A percentile compares a stretch with the other conserved stretches of the same genome.
Conservation (phyloP, 108 stramenopile species). For the Nitzschia sp. region DNA sequence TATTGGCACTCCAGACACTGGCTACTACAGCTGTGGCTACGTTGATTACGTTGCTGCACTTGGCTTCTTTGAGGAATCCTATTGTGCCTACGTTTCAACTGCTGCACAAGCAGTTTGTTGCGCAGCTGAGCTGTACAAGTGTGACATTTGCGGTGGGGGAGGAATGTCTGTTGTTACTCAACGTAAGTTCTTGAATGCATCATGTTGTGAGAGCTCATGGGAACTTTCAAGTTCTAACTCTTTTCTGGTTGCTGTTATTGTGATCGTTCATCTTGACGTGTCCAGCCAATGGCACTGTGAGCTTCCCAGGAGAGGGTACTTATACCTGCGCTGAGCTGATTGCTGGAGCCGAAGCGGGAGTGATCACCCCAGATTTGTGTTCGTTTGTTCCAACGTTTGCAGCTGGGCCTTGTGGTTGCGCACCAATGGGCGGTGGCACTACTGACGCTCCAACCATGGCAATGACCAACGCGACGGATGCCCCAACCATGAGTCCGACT, state of each 20-base stretch:
- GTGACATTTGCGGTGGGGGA: slow-evolving; percentile 3
- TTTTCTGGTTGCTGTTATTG: no score
- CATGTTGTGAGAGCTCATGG: no score
- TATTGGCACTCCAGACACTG: background rate
- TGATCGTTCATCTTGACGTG: no score
- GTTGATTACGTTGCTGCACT: background rate
- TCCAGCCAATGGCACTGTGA: background rate
- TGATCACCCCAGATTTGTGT: background rate
- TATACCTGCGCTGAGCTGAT: background rate
- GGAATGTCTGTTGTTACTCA: background rate
- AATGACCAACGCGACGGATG: no score
- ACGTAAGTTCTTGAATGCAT: background rate
- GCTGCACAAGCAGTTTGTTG: slow-evolving; percentile 3
- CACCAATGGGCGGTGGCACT: no score
- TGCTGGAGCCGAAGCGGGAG: background rate
- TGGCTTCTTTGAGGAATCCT: background rate
- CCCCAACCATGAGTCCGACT: no score
- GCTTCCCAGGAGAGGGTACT: background rate
- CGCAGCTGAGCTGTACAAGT: background rate
- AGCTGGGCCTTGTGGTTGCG: slow-evolving; percentile 6
- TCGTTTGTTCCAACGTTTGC: background rate
- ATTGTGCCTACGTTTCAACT: background rate
- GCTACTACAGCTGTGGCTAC: slow-evolving; percentile 5
- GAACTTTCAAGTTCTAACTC: background rate
- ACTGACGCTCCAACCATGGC: no score